Evolutionary conservation across 108 stramenopile genomes (phyloP).

Genomic region (Nitzschia sp.): DNA sequence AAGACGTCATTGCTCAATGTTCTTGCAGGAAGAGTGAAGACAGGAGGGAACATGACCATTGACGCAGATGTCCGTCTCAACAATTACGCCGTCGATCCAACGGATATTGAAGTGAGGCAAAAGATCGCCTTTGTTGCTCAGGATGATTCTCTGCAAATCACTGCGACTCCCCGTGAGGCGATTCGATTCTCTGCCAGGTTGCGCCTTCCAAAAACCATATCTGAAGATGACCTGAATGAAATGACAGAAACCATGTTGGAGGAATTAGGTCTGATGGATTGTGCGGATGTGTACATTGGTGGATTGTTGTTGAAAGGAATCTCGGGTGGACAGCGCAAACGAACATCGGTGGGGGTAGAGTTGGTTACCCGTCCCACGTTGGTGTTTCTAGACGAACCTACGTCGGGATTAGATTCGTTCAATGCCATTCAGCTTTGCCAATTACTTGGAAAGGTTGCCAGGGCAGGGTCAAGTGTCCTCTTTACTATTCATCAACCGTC

Average conservation of each 20-base stretch:
- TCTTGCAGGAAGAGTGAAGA: slow-evolving; percentile 51
- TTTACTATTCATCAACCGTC: slow-evolving; percentile 87
- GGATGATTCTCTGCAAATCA: slow-evolving; percentile 71
- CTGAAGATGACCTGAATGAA: slow-evolving; percentile 51
- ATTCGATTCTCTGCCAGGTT: slow-evolving; percentile 74
- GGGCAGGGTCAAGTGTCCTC: slow-evolving; percentile 52
- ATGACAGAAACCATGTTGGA: slow-evolving; percentile 67
- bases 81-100: slow-evolving; percentile 47
- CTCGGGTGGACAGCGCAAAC: slow-evolving; percentile 49
- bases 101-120: slow-evolving; percentile 32
- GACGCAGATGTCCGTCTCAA: slow-evolving; percentile 40
- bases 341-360: slow-evolving; percentile 52
- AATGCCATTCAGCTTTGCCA: slow-evolving; percentile 58
- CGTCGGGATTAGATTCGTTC: slow-evolving; percentile 57
- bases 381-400: slow-evolving; percentile 57
- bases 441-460: slow-evolving; percentile 59
- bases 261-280: slow-evolving; percentile 60
- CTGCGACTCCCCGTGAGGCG: slow-evolving; percentile 79
- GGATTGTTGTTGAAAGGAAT: slow-evolving; percentile 43
- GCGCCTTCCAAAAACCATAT: slow-evolving; percentile 48
- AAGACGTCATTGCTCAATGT: slow-evolving; percentile 72
- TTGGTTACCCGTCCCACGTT: slow-evolving; percentile 42
- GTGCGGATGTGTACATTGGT: slow-evolving; percentile 65
- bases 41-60: slow-evolving; percentile 24
- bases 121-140: slow-evolving; percentile 84